phyloP scores from a whole-genome alignment of 306 rosid genomes.

The Coriaria nepalensis region DNA sequence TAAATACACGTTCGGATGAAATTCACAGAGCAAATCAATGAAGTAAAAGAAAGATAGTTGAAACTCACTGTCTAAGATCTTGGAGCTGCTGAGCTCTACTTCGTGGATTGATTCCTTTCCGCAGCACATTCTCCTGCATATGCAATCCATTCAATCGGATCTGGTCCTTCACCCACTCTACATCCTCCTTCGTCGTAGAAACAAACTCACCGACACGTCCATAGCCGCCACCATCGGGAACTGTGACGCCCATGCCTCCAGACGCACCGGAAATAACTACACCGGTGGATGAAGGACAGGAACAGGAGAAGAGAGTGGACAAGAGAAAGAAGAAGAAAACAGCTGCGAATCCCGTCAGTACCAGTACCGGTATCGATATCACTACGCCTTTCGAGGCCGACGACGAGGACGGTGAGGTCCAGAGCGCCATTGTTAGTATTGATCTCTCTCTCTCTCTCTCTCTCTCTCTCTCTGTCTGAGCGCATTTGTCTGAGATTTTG shows the following conservation, averaged over 20 bases:
- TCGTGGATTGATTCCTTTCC: constrained; percentile 88
- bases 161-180: constrained; percentile 77
- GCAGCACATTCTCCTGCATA: constrained; percentile 76
- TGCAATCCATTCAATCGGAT: constrained; percentile 64
- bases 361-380: constrained; percentile 48
- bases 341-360: constrained; percentile 49
- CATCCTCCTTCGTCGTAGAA: constrained; percentile 47
- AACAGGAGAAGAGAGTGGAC: constrained; percentile 66
- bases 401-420: constrained; percentile 43
- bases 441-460: too few species aligned
- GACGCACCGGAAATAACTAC: constrained; percentile 7
- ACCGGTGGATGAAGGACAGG: constrained; percentile 34
- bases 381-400: constrained; percentile 59
- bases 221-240: background rate
- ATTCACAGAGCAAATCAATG: too few species aligned
- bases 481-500: too few species aligned
- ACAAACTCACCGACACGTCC: constrained; percentile 11
- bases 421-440: constrained; percentile 7
- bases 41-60: constrained; percentile 2
- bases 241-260: constrained; percentile 1
- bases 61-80: constrained; percentile 56
- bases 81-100: constrained; percentile 73
- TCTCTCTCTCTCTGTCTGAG: too few species aligned
- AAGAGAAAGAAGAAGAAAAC: constrained; percentile 51
- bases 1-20: too few species aligned